These are phyloP conservation scores for Chlamydomonas schloesseri DNA, from an alignment of 139 green algal genomes.

Conservation along the genomic window DNA sequence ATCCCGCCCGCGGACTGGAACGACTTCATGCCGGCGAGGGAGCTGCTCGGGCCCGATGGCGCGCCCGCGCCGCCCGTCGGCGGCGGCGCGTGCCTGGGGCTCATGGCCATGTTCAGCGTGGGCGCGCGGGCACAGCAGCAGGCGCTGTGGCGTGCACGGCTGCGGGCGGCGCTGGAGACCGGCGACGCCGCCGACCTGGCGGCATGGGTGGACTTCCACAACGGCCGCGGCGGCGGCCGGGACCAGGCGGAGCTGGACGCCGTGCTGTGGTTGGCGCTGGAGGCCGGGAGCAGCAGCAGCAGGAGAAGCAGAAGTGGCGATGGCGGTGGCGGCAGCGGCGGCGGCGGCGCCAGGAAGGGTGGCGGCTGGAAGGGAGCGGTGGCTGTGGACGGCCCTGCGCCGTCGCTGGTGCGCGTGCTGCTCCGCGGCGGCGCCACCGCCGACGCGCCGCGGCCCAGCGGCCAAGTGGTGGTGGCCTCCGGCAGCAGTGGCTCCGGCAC, in stretches of 20 bases:
- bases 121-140: not conserved
- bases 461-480: not conserved
- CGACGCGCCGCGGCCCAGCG: conserved; percentile 1
- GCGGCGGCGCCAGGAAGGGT: too few relatives aligned
- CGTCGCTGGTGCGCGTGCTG: not conserved
- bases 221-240: not conserved
- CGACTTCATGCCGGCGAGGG: too few relatives aligned
- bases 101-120: not conserved
- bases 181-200: not conserved
- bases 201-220: conserved; percentile 1
- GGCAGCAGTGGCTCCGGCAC: too few relatives aligned
- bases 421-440: not conserved
- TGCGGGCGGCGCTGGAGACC: not conserved
- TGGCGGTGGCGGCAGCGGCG: too few relatives aligned
- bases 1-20: too few relatives aligned
- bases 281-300: not conserved
- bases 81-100: not conserved
- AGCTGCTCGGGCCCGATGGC: too few relatives aligned
- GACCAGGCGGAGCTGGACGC: conserved; percentile 16
- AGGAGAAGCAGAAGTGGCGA: too few relatives aligned
- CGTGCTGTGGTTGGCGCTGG: conserved; percentile 25
- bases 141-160: conserved; percentile 15
- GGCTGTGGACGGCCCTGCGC: not conserved
- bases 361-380: too few relatives aligned
- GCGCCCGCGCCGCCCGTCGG: too few relatives aligned